Evolutionary conservation across 257 asterid species (phyloP).

Genomic region (Striga asiatica): DNA sequence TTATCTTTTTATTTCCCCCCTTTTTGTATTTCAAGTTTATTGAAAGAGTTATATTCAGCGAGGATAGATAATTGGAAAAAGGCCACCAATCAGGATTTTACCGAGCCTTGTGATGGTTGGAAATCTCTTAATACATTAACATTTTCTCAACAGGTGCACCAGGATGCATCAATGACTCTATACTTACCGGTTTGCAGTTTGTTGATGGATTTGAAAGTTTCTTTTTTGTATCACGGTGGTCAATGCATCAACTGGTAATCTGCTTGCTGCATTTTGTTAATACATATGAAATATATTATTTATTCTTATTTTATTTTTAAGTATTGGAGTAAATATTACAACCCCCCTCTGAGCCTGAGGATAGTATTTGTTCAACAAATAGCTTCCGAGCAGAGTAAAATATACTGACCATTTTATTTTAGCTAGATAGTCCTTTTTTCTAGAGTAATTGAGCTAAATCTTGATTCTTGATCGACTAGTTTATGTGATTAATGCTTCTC

Average conservation of each 20-base stretch:
- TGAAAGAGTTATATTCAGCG: background rate
- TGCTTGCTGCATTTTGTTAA: background rate
- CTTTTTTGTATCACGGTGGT: conserved; percentile 84
- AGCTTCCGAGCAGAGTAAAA: too few relatives aligned
- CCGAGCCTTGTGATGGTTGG: too few relatives aligned
- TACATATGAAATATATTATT: background rate
- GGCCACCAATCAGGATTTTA: too few relatives aligned
- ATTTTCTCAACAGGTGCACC: conserved; percentile 56
- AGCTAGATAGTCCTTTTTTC: background rate
- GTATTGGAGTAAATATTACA: too few relatives aligned
- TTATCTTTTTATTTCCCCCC: too few relatives aligned
- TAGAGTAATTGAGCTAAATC: background rate
- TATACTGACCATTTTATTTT: too few relatives aligned
- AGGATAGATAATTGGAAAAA: too few relatives aligned
- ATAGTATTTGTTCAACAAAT: background rate
- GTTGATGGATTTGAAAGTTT: conserved; percentile 78
- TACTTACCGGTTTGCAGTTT: conserved; percentile 76
- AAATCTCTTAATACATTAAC: conserved; percentile 1
- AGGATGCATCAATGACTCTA: conserved; percentile 67
- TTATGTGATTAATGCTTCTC: background rate
- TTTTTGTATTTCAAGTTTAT: too few relatives aligned
- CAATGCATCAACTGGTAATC: conserved; percentile 85
- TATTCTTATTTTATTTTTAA: too few relatives aligned
- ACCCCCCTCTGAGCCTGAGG: background rate
- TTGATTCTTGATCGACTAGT: background rate